phyloP scores from a whole-genome alignment of 1,139 yeast species.

The Pichia norvegensis region DNA sequence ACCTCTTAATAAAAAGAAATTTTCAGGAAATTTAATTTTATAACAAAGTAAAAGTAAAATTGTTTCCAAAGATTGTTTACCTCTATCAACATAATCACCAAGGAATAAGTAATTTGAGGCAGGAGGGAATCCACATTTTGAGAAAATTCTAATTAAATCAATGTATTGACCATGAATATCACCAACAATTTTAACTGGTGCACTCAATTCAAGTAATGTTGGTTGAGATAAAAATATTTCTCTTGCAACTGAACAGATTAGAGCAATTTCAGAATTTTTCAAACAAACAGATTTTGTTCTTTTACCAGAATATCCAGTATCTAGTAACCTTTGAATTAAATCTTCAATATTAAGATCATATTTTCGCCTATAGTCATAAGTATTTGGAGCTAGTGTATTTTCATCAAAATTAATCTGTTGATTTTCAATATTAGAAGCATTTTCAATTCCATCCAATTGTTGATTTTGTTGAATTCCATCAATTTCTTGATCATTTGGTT shows the following conservation, averaged over 20 bases:
- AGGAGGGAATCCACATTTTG: constrained; percentile 98
- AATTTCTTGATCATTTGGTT: neutral
- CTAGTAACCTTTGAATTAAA: constrained; percentile 44
- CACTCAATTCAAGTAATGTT: constrained; percentile 74
- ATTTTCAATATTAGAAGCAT: neutral
- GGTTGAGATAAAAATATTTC: constrained; percentile 89
- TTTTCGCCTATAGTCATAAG: constrained; percentile 18
- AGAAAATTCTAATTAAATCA: constrained; percentile 82
- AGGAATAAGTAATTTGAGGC: constrained; percentile 81
- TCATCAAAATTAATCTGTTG: constrained; percentile 1
- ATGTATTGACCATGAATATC: constrained; percentile 97
- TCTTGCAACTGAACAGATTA: constrained; percentile 78
- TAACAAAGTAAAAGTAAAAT: constrained; percentile 77
- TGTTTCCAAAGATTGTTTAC: constrained; percentile 89
- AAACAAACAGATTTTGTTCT: constrained; percentile 83
- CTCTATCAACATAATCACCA: constrained; percentile 96
- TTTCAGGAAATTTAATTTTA: constrained; percentile 93
- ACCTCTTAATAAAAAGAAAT: constrained; percentile 85
- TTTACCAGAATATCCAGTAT: constrained; percentile 93
- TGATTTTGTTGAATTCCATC: neutral
- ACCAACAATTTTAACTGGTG: constrained; percentile 96
- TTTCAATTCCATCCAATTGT: neutral
- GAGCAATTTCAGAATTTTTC: constrained; percentile 78
- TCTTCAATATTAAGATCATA: constrained; percentile 72
- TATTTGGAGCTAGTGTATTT: neutral